Conservation (phyloP, 441 rosid species). For the Syzygium syzygioides region DNA sequence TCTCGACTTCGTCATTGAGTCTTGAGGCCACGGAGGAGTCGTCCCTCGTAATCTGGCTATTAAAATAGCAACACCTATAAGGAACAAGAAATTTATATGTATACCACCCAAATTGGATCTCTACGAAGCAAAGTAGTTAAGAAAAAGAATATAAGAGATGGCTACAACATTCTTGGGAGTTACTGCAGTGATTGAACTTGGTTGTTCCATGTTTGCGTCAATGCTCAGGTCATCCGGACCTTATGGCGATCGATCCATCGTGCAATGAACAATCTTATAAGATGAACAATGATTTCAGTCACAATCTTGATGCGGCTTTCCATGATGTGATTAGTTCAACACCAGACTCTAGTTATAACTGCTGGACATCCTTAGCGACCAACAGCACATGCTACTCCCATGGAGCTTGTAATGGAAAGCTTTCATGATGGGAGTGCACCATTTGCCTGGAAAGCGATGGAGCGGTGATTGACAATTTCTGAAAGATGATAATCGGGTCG, state of each 20-base stretch:
- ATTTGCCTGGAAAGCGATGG: too few relatives aligned
- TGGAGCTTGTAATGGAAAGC: too few relatives aligned
- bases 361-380: background rate
- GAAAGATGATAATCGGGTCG: too few relatives aligned
- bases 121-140: background rate
- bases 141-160: background rate
- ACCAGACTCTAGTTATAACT: background rate
- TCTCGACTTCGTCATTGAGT: background rate
- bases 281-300: too few relatives aligned
- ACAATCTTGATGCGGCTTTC: too few relatives aligned
- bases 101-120: background rate
- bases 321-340: too few relatives aligned
- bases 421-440: too few relatives aligned
- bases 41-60: background rate
- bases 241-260: too few relatives aligned
- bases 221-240: background rate
- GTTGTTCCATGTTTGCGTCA: accelerated
- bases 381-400: background rate
- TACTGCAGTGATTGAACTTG: background rate
- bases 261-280: too few relatives aligned
- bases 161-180: background rate
- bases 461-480: too few relatives aligned
- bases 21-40: background rate
- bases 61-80: background rate
- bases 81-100: background rate